phyloP scores from a whole-genome alignment of 306 rosid genomes.

The Calophaca sinica region DNA sequence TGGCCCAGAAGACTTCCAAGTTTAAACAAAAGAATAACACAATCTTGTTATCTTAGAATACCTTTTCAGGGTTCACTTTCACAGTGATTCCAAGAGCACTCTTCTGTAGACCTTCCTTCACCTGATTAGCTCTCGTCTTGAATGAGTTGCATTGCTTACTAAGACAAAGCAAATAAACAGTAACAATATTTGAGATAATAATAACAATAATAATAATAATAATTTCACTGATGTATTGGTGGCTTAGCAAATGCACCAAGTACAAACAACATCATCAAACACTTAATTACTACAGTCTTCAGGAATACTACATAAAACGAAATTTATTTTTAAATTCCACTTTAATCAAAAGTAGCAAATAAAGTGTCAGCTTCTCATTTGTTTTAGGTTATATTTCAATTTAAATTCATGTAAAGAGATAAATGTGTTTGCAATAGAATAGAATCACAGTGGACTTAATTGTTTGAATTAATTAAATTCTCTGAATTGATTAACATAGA shows the following conservation, averaged over 20 bases:
- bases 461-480: too few relatives aligned
- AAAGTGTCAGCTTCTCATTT: too few relatives aligned
- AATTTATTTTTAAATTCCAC: too few relatives aligned
- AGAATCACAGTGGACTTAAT: too few relatives aligned
- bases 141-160: slow-evolving; percentile 82
- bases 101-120: slow-evolving; percentile 67
- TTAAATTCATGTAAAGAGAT: too few relatives aligned
- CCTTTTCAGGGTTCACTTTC: slow-evolving; percentile 79
- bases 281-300: background rate
- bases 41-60: slow-evolving; percentile 38
- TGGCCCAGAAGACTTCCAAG: too few relatives aligned
- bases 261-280: background rate
- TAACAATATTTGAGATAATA: background rate
- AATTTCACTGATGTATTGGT: background rate
- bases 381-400: too few relatives aligned
- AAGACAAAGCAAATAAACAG: slow-evolving; percentile 30
- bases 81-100: slow-evolving; percentile 59
- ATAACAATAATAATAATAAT: background rate
- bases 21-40: background rate
- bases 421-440: too few relatives aligned
- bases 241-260: background rate
- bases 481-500: too few relatives aligned
- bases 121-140: slow-evolving; percentile 66
- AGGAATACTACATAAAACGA: background rate
- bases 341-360: too few relatives aligned